phyloP scores from a whole-genome alignment of 148 eudicot species.

The Cornus suecica region DNA sequence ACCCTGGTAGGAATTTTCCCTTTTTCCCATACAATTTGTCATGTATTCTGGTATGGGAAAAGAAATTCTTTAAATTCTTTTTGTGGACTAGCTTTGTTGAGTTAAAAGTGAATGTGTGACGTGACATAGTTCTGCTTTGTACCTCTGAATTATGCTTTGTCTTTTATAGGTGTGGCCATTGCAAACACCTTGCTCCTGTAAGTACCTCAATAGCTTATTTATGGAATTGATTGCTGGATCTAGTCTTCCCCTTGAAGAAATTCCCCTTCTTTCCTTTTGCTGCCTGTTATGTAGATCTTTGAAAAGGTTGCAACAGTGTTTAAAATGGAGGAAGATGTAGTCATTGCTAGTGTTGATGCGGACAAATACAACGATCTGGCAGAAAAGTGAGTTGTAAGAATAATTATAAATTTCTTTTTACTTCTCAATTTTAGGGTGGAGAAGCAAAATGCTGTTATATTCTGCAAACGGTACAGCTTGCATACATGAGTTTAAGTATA shows the following conservation, averaged over 20 bases:
- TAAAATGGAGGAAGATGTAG: constrained; percentile 70
- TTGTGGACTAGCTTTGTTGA: neutral
- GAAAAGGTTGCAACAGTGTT: constrained; percentile 91
- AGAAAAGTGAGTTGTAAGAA: constrained; percentile 61
- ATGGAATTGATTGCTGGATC: neutral
- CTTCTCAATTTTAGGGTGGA: neutral
- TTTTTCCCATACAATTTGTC: neutral
- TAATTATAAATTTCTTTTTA: constrained; percentile 2
- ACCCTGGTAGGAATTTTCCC: constrained; percentile 63
- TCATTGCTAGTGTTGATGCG: constrained; percentile 92
- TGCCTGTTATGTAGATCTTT: constrained; percentile 47
- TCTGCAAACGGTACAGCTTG: neutral
- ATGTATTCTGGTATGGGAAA: neutral
- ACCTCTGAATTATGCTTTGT: constrained; percentile 11
- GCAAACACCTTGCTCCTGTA: constrained; percentile 96
- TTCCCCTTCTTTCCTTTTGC: constrained; percentile 4
- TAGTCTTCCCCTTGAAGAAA: neutral
- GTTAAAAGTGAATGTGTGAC: constrained; percentile 4
- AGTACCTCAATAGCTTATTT: constrained; percentile 19
- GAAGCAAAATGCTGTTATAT: neutral
- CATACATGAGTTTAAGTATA: neutral
- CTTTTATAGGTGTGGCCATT: constrained; percentile 91
- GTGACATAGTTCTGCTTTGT: neutral
- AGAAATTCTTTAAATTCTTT: no score
- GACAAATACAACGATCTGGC: constrained; percentile 76